Evolutionary conservation across 2,329 filamentous ascomycete genomes (phyloP).

Genomic region (Hypoxylon sp.): DNA sequence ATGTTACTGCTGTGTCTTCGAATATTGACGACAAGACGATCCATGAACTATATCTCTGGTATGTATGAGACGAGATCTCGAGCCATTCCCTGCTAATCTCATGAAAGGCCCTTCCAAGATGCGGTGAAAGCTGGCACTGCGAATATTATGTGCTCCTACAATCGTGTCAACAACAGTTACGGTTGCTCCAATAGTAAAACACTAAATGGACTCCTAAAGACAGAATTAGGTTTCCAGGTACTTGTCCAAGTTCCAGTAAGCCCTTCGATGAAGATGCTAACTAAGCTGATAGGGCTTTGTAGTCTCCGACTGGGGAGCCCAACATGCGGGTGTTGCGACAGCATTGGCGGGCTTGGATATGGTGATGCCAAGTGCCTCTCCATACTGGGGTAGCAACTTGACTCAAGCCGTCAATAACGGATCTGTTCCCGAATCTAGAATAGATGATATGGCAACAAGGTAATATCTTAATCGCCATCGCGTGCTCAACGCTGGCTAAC

Average conservation of each 20-base stretch:
- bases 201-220: slow-evolving; percentile 77
- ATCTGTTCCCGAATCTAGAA: slow-evolving; percentile 66
- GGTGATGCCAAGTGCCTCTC: slow-evolving; percentile 71
- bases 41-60: slow-evolving; percentile 76
- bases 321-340: slow-evolving; percentile 73
- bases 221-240: slow-evolving; percentile 69
- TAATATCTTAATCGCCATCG: slow-evolving; percentile 15
- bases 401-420: slow-evolving; percentile 72
- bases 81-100: slow-evolving; percentile 22
- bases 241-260: slow-evolving; percentile 47
- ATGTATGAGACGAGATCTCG: slow-evolving; percentile 31
- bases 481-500: slow-evolving; percentile 21
- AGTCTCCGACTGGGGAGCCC: slow-evolving; percentile 77
- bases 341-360: slow-evolving; percentile 78
- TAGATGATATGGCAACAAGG: slow-evolving; percentile 73
- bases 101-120: slow-evolving; percentile 75
- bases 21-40: slow-evolving; percentile 74
- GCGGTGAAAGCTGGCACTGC: slow-evolving; percentile 73
- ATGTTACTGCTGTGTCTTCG: slow-evolving; percentile 67
- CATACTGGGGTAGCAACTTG: slow-evolving; percentile 68
- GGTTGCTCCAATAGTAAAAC: slow-evolving; percentile 78
- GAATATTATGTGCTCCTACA: slow-evolving; percentile 75
- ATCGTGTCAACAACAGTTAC: slow-evolving; percentile 80
- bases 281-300: slow-evolving; percentile 72
- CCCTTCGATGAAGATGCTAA: slow-evolving; percentile 53